Conservation (phyloP, 2,329 filamentous ascomycete genomes). For the Pseudodiploospora longispora region DNA sequence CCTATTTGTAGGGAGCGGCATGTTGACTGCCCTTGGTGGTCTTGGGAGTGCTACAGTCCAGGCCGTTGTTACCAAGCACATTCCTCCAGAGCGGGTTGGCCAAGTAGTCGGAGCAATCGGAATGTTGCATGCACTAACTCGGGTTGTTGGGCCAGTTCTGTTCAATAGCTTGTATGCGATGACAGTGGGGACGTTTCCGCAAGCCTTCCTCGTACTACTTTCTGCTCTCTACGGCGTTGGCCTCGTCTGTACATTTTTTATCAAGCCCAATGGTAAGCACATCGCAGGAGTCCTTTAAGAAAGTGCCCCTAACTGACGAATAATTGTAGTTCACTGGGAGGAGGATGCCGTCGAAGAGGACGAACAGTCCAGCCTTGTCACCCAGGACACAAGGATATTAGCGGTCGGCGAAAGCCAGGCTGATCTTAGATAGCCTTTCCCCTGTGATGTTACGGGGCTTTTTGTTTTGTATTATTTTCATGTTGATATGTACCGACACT, state of each 20-base stretch:
- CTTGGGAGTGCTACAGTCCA: slow-evolving; percentile 81
- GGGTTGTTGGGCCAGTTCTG: slow-evolving; percentile 69
- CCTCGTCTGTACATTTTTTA: slow-evolving; percentile 58
- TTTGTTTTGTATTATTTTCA: too few species aligned
- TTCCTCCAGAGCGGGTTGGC: slow-evolving; percentile 72
- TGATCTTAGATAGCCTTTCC: too few species aligned
- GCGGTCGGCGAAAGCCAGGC: background rate
- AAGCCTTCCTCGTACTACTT: slow-evolving; percentile 76
- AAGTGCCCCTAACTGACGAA: slow-evolving; percentile 9
- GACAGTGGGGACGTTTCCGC: slow-evolving; percentile 70
- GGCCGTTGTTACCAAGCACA: slow-evolving; percentile 80
- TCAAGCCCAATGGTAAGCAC: slow-evolving; percentile 65
- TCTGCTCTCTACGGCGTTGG: slow-evolving; percentile 57
- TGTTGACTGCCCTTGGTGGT: slow-evolving; percentile 70
- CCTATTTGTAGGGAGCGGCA: slow-evolving; percentile 63
- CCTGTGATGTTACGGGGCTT: too few species aligned
- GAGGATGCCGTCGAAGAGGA: slow-evolving; percentile 16
- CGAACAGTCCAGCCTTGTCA: slow-evolving; percentile 5
- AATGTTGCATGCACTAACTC: slow-evolving; percentile 71
- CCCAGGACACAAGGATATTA: background rate
- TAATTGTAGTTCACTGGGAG: slow-evolving; percentile 25
- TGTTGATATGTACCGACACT: too few species aligned
- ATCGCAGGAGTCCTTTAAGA: background rate
- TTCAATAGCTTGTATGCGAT: slow-evolving; percentile 82
- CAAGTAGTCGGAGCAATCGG: slow-evolving; percentile 85